Base-by-base conservation (phyloP, 139 green algal genomes). In the Chlorella sp. region DNA sequence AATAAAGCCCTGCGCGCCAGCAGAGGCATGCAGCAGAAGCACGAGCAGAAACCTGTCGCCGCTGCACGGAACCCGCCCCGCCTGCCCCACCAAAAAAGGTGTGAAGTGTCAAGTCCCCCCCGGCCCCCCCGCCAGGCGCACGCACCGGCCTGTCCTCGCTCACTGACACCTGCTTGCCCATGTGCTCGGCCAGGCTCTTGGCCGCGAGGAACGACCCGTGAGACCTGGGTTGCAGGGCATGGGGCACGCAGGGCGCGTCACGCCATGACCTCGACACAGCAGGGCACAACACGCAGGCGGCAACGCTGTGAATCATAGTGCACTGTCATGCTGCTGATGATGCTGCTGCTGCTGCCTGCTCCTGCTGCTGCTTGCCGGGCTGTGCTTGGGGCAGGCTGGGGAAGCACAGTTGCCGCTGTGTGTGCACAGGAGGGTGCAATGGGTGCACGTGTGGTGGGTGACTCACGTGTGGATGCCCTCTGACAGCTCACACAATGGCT, bases 91-190 rank as follows among this genome's bases (percentile, higher is more conserved):
- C n/a, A n/a, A n/a, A n/a, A n/a, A n/a, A n/a, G n/a, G n/a, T n/a
- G n/a, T n/a, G n/a, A n/a, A n/a, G n/a, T n/a, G n/a, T n/a, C n/a
- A n/a, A n/a, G n/a, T n/a, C n/a, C n/a, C n/a, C n/a, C n/a, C n/a
- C n/a, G n/a, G n/a, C n/a, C n/a, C 23, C 2, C 73, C 35, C 31
- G 14, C 66, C 24, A n/a, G n/a, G n/a, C 34, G 22, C 5, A 65
- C 82, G 67, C 50, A 86, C 81, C 72, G 85, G 87, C 14, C 87
- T 66, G 72, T 93, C 88, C 61, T 79, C 49, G 3, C 86, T 92
- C 26, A 89, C 78, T 69, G 82, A 86, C 14, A 91, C 83, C 2
- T 66, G 77, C 78, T 97, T 97, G 68, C 93, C 93, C 69, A 97
- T 74, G 50, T 82, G 74, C 70, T 89, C 65, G 14, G 85, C 87